phyloP scores from a whole-genome alignment of 371 early-diverging fungal genomes.

The Rhizopus delemar region DNA sequence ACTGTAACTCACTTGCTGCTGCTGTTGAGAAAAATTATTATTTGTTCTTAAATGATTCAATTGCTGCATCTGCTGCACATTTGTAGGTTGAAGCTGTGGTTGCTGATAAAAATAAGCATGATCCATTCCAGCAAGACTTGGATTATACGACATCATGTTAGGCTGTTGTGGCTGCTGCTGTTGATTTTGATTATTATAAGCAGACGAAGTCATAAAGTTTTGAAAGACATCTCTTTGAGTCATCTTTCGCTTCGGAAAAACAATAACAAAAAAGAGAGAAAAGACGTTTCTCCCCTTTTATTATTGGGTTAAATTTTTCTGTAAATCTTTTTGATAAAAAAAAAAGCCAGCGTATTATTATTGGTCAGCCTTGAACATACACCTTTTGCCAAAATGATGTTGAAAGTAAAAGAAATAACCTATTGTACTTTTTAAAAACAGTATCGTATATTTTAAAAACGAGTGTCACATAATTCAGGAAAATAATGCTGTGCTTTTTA shows the following conservation, averaged over 20 bases:
- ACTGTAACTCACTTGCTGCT: constrained; percentile 13
- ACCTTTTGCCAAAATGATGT: too few relatives aligned
- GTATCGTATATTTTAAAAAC: too few relatives aligned
- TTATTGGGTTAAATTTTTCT: too few relatives aligned
- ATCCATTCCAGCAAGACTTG: constrained; percentile 6
- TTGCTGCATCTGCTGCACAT: constrained; percentile 8
- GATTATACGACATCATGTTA: constrained; percentile 10
- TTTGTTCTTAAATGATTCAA: constrained; percentile 24
- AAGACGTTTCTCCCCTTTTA: too few relatives aligned
- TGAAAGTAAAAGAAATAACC: too few relatives aligned
- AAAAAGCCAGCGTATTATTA: too few relatives aligned
- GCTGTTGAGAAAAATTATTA: constrained; percentile 11
- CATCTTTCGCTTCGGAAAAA: constrained; percentile 10
- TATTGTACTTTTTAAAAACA: too few relatives aligned
- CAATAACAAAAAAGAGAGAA: too few relatives aligned
- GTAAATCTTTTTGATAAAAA: too few relatives aligned
- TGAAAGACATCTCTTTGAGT: constrained; percentile 31
- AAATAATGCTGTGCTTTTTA: constrained; percentile 3
- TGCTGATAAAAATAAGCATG: constrained; percentile 8
- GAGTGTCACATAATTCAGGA: neutral
- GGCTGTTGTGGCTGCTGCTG: constrained; percentile 15
- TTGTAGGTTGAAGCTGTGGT: neutral
- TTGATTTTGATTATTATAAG: constrained; percentile 22
- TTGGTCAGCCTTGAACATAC: too few relatives aligned
- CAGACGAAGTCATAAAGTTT: constrained; percentile 20